phyloP scores from a whole-genome alignment of 2,329 filamentous ascomycete genomes.

The Stachybotrys elegans region DNA sequence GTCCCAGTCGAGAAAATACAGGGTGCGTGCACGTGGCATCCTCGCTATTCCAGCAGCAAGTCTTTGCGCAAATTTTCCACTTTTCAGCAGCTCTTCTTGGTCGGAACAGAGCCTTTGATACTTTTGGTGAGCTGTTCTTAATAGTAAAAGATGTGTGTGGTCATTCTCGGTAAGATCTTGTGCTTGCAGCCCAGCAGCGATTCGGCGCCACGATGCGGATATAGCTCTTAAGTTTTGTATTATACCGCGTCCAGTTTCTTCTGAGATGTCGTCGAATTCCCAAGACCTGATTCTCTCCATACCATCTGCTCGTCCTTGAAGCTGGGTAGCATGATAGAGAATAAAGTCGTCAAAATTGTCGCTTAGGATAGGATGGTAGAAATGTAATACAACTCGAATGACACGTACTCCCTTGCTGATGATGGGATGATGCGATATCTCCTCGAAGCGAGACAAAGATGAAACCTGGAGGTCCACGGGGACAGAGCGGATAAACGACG shows the following conservation, averaged over 20 bases:
- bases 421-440: not conserved
- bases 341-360: conserved; percentile 3
- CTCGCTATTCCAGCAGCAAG: conserved; percentile 3
- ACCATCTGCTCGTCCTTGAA: not conserved
- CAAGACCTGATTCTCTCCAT: not conserved
- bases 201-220: conserved; percentile 1
- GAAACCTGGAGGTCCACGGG: not conserved
- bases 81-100: conserved; percentile 3
- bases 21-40: not conserved
- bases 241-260: not conserved
- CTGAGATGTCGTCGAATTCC: not conserved
- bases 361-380: conserved; percentile 1
- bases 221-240: not conserved
- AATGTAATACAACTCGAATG: not conserved
- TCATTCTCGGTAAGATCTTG: not conserved
- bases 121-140: conserved; percentile 3
- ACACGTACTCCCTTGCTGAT: conserved; percentile 2
- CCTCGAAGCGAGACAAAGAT: not conserved
- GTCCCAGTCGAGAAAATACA: conserved; percentile 1
- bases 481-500: not conserved
- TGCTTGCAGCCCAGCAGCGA: not conserved
- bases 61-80: not conserved
- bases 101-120: conserved; percentile 4
- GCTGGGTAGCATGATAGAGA: not conserved
- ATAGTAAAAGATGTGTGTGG: not conserved